Conservation (phyloP, 805 yeast species). For the Spencermartinsiella europaea region DNA sequence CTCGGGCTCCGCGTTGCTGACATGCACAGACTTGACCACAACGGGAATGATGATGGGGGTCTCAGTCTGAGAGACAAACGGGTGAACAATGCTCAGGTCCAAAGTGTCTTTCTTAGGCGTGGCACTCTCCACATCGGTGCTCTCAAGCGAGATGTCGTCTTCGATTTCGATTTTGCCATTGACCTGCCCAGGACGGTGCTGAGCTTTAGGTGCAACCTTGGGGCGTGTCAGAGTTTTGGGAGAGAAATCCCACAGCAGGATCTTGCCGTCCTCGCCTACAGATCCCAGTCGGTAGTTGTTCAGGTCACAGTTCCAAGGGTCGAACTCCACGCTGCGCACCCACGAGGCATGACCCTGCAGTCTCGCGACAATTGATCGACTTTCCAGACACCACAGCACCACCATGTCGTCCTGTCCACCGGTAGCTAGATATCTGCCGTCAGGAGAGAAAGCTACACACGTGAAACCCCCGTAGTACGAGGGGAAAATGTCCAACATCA, state of each 20-base stretch:
- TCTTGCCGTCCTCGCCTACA: slow-evolving; percentile 51
- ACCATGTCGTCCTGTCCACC: slow-evolving; percentile 55
- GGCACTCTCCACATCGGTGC: background rate
- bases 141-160: slow-evolving; percentile 2
- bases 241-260: slow-evolving; percentile 51
- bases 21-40: slow-evolving; percentile 23
- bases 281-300: slow-evolving; percentile 45
- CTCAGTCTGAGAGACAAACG: slow-evolving; percentile 24
- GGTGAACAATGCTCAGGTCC: slow-evolving; percentile 17
- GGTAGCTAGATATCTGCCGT: slow-evolving; percentile 41
- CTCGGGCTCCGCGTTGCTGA: slow-evolving; percentile 24
- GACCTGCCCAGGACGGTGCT: background rate
- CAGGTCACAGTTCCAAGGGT: slow-evolving; percentile 34
- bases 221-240: slow-evolving; percentile 37
- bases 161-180: slow-evolving; percentile 2
- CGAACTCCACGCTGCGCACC: slow-evolving; percentile 44
- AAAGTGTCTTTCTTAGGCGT: slow-evolving; percentile 1
- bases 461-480: slow-evolving; percentile 63
- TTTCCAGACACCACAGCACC: slow-evolving; percentile 37
- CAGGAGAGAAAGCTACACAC: slow-evolving; percentile 50
- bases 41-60: slow-evolving; percentile 27
- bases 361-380: slow-evolving; percentile 30
- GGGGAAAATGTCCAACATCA: slow-evolving; percentile 49
- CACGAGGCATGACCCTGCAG: slow-evolving; percentile 51
- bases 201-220: slow-evolving; percentile 1